Conservation (phyloP, 2,329 filamentous ascomycete species). For the Penicillium sp. region DNA sequence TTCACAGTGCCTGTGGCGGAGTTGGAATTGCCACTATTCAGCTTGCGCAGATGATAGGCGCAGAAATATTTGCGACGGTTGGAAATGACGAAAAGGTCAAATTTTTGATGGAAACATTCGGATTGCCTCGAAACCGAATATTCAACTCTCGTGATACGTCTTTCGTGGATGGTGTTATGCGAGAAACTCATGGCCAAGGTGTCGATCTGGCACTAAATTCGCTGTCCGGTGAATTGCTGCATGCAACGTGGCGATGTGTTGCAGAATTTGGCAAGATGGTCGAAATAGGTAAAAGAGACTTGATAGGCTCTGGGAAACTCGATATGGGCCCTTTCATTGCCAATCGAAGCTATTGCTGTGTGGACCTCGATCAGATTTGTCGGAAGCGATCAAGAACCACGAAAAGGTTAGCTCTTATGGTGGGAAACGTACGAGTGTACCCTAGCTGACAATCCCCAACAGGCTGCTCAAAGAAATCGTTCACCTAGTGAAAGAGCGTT, state of each 20-base stretch:
- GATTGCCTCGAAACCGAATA: slow-evolving; percentile 24
- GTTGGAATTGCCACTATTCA: slow-evolving; percentile 32
- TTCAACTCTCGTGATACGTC: slow-evolving; percentile 27
- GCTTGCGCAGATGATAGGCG: slow-evolving; percentile 26
- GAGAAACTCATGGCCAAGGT: slow-evolving; percentile 22
- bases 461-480: slow-evolving; percentile 5
- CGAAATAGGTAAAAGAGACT: slow-evolving; percentile 34
- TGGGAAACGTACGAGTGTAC: neutral
- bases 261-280: slow-evolving; percentile 34
- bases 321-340: slow-evolving; percentile 27
- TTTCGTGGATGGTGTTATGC: slow-evolving; percentile 22
- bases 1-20: slow-evolving; percentile 34
- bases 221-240: slow-evolving; percentile 30
- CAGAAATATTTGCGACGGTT: slow-evolving; percentile 31
- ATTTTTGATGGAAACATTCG: slow-evolving; percentile 26
- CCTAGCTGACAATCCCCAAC: no score
- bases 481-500: slow-evolving; percentile 11
- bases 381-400: slow-evolving; percentile 4
- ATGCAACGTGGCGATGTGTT: slow-evolving; percentile 37
- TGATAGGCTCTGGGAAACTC: slow-evolving; percentile 24
- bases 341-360: slow-evolving; percentile 27
- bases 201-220: slow-evolving; percentile 36
- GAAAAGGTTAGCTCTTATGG: slow-evolving; percentile 3
- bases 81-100: slow-evolving; percentile 26
- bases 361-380: slow-evolving; percentile 28